Evolutionary conservation across 2,329 filamentous ascomycete genomes (phyloP).

Genomic region (Alternaria brassicae): DNA sequence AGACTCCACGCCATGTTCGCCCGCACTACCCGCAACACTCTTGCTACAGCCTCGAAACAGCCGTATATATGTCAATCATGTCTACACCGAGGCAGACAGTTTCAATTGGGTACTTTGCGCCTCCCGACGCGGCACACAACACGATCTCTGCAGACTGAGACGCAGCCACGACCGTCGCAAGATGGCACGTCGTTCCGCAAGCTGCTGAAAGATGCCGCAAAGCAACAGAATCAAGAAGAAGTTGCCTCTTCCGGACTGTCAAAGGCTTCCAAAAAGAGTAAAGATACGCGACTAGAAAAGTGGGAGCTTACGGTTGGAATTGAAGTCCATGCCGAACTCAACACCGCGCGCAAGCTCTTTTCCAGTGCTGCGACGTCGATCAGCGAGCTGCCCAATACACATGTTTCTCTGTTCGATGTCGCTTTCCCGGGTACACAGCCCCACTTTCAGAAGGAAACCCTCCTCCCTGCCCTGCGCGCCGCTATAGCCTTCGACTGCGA

Average conservation of each 20-base stretch:
- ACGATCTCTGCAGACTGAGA: constrained; percentile 37
- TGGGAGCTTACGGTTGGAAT: constrained; percentile 98
- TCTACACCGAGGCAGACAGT: constrained; percentile 25
- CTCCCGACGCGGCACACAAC: not conserved
- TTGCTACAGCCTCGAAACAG: constrained; percentile 30
- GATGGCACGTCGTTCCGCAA: constrained; percentile 47
- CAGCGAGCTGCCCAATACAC: constrained; percentile 78
- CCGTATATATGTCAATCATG: constrained; percentile 43
- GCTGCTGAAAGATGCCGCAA: constrained; percentile 48
- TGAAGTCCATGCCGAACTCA: constrained; percentile 96
- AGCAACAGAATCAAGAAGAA: constrained; percentile 41
- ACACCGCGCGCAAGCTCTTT: constrained; percentile 88
- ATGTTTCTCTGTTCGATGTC: constrained; percentile 86
- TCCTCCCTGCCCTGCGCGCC: constrained; percentile 89
- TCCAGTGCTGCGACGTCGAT: constrained; percentile 63
- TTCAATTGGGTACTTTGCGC: constrained; percentile 22
- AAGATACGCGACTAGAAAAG: constrained; percentile 53
- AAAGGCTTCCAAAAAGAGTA: constrained; percentile 13
- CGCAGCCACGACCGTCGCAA: constrained; percentile 20
- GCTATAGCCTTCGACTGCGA: constrained; percentile 83
- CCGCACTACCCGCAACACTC: constrained; percentile 27
- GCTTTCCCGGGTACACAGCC: constrained; percentile 91
- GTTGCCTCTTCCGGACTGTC: constrained; percentile 9
- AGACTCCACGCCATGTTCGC: constrained; percentile 41
- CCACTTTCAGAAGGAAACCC: constrained; percentile 77